phyloP scores from a whole-genome alignment of 1,284 basidiomycete species.

The Microbotryum scabiosae region DNA sequence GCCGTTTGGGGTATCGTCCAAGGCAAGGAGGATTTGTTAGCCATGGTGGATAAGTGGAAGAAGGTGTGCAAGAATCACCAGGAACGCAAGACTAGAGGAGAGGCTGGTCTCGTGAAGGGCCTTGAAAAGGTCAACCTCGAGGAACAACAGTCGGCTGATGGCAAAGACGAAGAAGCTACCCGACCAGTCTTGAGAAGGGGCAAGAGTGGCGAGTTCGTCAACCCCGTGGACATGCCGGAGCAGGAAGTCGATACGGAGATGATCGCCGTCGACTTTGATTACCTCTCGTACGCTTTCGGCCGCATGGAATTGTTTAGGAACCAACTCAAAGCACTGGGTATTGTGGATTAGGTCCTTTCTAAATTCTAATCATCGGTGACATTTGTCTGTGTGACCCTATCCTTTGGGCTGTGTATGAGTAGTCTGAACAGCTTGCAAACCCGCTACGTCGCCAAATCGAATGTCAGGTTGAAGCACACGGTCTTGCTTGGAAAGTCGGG shows the following conservation, averaged over 20 bases:
- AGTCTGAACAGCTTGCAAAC: too few species aligned
- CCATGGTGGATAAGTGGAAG: conserved; percentile 30
- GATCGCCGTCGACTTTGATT: conserved; percentile 31
- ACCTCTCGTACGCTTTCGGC: conserved; percentile 31
- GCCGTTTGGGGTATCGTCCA: conserved; percentile 85
- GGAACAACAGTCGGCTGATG: not conserved
- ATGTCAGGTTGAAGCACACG: too few species aligned
- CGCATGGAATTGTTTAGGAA: conserved; percentile 31
- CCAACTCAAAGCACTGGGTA: conserved; percentile 15
- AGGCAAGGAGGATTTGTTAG: conserved; percentile 62
- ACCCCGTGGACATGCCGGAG: conserved; percentile 1
- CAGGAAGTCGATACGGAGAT: conserved; percentile 6
- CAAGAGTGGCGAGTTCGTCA: conserved; percentile 16
- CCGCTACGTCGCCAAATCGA: too few species aligned
- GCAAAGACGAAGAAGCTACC: not conserved
- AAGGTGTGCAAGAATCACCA: conserved; percentile 5
- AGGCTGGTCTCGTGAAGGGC: not conserved
- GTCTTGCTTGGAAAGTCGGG: too few species aligned
- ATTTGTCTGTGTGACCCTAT: too few species aligned
- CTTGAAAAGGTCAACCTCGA: not conserved
- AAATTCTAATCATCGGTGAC: too few species aligned
- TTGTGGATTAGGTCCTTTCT: not conserved
- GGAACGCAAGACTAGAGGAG: not conserved
- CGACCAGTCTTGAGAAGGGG: conserved; percentile 10
- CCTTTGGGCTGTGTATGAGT: too few species aligned